These are phyloP conservation scores for Arthroderma sp. DNA, from an alignment of 2,329 filamentous ascomycete genomes.

Conservation along the genomic window DNA sequence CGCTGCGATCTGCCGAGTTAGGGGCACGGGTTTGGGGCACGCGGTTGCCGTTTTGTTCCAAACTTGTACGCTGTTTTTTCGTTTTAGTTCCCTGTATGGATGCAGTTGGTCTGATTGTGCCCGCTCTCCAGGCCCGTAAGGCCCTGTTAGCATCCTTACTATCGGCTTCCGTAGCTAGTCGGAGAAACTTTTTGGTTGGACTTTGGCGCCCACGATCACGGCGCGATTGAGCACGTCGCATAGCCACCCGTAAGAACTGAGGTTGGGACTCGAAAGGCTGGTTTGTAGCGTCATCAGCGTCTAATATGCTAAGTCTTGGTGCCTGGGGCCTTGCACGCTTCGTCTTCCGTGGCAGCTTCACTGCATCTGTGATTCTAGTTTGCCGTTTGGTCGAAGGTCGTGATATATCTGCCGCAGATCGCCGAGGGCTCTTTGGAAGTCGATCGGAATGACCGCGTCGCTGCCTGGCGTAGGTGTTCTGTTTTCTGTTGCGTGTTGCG, in stretches of 20 bases:
- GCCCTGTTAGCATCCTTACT: conserved; percentile 41
- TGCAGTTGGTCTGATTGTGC: conserved; percentile 21
- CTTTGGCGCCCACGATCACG: conserved; percentile 39
- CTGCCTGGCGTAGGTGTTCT: conserved; percentile 11
- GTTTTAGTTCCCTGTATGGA: too few relatives aligned
- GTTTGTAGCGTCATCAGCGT: conserved; percentile 29
- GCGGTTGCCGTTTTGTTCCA: too few relatives aligned
- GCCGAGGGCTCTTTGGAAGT: neutral
- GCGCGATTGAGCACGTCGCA: conserved; percentile 37
- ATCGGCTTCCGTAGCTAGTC: conserved; percentile 39
- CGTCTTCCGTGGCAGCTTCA: conserved; percentile 13
- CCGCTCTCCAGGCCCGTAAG: conserved; percentile 40
- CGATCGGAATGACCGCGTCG: conserved; percentile 4
- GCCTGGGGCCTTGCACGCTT: conserved; percentile 13
- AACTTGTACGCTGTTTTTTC: too few relatives aligned
- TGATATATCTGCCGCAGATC: conserved; percentile 9
- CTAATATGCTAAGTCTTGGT: conserved; percentile 37
- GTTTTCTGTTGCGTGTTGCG: conserved; percentile 13
- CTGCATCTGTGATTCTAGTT: conserved; percentile 24
- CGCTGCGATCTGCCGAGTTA: too few relatives aligned
- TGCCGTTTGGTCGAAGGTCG: conserved; percentile 19
- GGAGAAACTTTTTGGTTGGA: conserved; percentile 39
- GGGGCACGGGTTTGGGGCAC: too few relatives aligned
- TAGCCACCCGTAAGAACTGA: conserved; percentile 44
- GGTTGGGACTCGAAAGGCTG: conserved; percentile 26